These are phyloP conservation scores for Lineolata rhizophorae DNA, from an alignment of 495 filamentous ascomycete species.

Conservation along the genomic window DNA sequence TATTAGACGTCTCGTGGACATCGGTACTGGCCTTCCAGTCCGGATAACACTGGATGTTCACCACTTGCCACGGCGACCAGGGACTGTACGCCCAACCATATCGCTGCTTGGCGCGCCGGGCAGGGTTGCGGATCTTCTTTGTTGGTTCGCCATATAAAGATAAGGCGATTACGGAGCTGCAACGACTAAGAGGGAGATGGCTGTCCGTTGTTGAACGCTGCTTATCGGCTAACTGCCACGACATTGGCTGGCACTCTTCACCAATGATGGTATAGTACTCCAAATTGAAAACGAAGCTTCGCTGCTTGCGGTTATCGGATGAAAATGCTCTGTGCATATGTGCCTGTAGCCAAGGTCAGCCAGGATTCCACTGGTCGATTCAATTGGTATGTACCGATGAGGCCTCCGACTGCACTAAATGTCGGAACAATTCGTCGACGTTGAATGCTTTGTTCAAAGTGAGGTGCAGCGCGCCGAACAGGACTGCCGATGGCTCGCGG, in stretches of 20 bases:
- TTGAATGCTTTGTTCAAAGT: constrained; percentile 27
- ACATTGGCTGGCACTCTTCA: constrained; percentile 22
- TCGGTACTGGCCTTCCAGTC: constrained; percentile 27
- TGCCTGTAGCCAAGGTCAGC: too few species aligned
- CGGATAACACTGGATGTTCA: constrained; percentile 28
- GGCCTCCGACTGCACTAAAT: constrained; percentile 19
- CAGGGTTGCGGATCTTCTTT: constrained; percentile 15
- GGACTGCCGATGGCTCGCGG: constrained; percentile 27
- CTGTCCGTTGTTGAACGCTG: constrained; percentile 10
- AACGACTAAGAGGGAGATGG: constrained; percentile 28
- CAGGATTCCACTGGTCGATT: too few species aligned
- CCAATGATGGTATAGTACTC: constrained; percentile 31
- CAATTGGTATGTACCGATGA: constrained; percentile 17
- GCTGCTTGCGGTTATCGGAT: constrained; percentile 16
- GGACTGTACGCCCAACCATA: constrained; percentile 24
- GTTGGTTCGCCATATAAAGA: constrained; percentile 21
- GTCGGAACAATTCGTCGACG: constrained; percentile 27
- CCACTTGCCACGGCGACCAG: constrained; percentile 28
- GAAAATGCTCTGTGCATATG: constrained; percentile 23
- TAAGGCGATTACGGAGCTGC: constrained; percentile 26
- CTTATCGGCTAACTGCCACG: constrained; percentile 27
- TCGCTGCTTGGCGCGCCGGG: constrained; percentile 15
- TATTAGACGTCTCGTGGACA: constrained; percentile 22
- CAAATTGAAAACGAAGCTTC: constrained; percentile 30
- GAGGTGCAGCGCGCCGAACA: constrained; percentile 27